phyloP scores from a whole-genome alignment of 176 grass and related monocot genomes.

The Oryza brachyantha region DNA sequence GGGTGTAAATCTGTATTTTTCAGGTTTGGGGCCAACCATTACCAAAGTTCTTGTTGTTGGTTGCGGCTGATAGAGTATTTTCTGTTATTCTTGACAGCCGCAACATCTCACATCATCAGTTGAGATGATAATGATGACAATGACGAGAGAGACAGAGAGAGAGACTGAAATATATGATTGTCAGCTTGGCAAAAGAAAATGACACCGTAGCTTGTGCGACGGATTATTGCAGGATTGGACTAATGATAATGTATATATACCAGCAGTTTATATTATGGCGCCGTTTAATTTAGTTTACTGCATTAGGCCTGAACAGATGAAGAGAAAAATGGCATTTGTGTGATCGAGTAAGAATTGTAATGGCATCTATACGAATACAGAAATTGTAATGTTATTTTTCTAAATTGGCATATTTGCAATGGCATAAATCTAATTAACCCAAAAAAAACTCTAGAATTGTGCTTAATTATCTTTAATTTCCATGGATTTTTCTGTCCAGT shows the following conservation, averaged over 20 bases:
- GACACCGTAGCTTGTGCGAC: neutral
- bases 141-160: neutral
- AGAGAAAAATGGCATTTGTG: no score
- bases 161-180: neutral
- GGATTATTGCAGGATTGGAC: neutral
- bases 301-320: neutral
- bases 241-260: neutral
- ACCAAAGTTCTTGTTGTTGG: neutral
- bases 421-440: no score
- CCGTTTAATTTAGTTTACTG: neutral
- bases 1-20: neutral
- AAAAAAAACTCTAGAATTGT: no score
- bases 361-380: no score
- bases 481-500: neutral
- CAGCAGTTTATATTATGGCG: neutral
- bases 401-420: no score
- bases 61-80: neutral
- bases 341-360: no score
- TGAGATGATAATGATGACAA: neutral
- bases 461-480: no score
- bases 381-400: no score
- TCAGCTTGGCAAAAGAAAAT: neutral
- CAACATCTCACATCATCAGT: conserved; percentile 20
- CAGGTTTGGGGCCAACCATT: neutral
- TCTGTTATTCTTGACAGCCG: neutral